A percentile compares a stretch with the other conserved stretches of the same genome.
Evolutionary conservation across 176 grass and related monocot species (phyloP).

Genomic region (Raddia guianensis): DNA sequence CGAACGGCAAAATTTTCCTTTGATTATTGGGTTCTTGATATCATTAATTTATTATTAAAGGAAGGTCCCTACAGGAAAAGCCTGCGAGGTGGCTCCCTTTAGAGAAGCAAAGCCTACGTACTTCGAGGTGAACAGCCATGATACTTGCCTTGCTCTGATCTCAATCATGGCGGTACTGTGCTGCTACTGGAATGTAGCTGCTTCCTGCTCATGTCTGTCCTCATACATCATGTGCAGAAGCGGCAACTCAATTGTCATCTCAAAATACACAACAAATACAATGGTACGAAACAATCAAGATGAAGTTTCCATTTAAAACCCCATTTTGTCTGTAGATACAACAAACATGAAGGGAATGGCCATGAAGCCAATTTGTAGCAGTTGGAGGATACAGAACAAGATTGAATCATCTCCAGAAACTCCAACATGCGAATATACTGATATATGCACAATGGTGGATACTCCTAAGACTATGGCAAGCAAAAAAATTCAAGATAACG

Average conservation of each 20-base stretch:
- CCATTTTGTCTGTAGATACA: not conserved
- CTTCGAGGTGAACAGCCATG: not conserved
- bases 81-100: not conserved
- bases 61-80: slow-evolving; percentile 9
- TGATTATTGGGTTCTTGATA: not conserved
- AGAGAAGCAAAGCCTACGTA: slow-evolving; percentile 8
- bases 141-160: slow-evolving; percentile 1
- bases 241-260: not conserved
- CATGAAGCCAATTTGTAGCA: not conserved
- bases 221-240: not conserved
- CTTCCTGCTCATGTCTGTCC: not conserved
- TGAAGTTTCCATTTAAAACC: not conserved
- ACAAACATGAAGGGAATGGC: not conserved
- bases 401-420: not conserved
- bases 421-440: not conserved
- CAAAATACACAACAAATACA: not conserved
- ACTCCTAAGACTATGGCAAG: not conserved
- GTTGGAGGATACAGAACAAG: not conserved
- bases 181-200: not conserved
- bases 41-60: not conserved
- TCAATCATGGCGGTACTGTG: not conserved
- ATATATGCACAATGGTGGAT: not conserved
- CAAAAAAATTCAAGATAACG: not conserved
- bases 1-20: not conserved
- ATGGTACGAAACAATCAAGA: not conserved